Evolutionary conservation across 2,329 filamentous ascomycete genomes (phyloP).

Genomic region (Aureobasidium musti): DNA sequence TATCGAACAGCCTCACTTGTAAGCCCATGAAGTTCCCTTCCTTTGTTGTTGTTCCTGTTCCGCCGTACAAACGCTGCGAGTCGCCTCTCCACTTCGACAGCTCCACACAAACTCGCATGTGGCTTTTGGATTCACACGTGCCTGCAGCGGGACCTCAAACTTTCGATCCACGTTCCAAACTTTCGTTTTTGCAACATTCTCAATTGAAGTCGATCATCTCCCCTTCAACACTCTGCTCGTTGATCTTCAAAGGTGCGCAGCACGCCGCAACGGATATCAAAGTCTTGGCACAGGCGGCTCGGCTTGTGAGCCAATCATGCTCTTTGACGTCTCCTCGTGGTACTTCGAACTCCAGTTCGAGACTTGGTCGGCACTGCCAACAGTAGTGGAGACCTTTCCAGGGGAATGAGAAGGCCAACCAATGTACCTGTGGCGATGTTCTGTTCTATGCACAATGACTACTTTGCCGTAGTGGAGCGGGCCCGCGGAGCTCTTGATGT

Average conservation of each 20-base stretch:
- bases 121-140: not conserved
- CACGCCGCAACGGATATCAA: not conserved
- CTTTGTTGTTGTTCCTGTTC: not conserved
- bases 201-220: not conserved
- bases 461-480: not conserved
- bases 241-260: not conserved
- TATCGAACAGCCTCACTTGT: too few species aligned
- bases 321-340: not conserved
- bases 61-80: not conserved
- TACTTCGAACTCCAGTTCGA: not conserved
- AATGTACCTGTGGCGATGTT: not conserved
- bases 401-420: not conserved
- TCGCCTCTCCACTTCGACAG: not conserved
- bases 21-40: too few species aligned
- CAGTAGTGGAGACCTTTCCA: not conserved
- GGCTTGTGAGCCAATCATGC: not conserved
- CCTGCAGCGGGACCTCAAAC: not conserved
- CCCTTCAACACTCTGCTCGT: not conserved
- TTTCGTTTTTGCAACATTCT: not conserved
- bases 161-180: not conserved
- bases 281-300: not conserved
- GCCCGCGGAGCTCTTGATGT: not conserved
- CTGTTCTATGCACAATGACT: conserved; percentile 5
- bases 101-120: not conserved
- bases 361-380: not conserved